Evolutionary conservation across 2,329 filamentous ascomycete genomes (phyloP), one percentile per base, ranked within the genome.

Genomic region (Penicillium sp.): DNA sequence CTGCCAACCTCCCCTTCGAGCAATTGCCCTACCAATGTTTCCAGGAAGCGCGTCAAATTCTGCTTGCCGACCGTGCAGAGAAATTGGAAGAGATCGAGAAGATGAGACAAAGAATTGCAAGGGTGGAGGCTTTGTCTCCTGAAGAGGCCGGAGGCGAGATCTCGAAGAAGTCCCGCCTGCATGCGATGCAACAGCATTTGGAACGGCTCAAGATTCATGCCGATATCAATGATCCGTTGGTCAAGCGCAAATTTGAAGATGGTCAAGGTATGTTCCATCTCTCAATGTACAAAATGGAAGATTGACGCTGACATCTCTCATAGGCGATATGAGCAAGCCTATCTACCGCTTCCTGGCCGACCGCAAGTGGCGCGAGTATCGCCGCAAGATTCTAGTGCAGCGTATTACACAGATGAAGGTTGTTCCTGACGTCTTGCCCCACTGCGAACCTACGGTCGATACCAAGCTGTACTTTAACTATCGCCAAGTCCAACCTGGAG

Each of bases 1-100:
- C 82, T 77, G 58, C 81, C 57, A 82, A 87, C 65, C 77, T 96
- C 45, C 90, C 92, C 24, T 96, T 99, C 69, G 90, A 96, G 77
- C 88, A 93, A 70, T 79, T 99, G 61, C 94, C 94, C 16, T 99
- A 95, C 76, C 93, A 97, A 80, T 94, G 90, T 74, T 99, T 97
- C 78, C 94, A 99, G 75, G 92, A 96, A 76, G 94, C 94, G 38
- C 85, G 92, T 58, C 89, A 90, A 70, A 75, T 97, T 45, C 78
- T 99, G 51, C 81, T 85, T 48, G 84, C 83, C 49, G 94, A 99
- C 70, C 84, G 93, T 38, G 79, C 85, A 60, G 83, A 93, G 74
- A 97, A 96, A 77, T 65, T 97, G 46, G 76, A 80, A 55, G 79
- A 86, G 65, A 93, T 99, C 52, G 76, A 83, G 46, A 79, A 74